These are phyloP conservation scores for Albatrellus ellisii DNA, from an alignment of 768 basidiomycete species.

Conservation along the genomic window DNA sequence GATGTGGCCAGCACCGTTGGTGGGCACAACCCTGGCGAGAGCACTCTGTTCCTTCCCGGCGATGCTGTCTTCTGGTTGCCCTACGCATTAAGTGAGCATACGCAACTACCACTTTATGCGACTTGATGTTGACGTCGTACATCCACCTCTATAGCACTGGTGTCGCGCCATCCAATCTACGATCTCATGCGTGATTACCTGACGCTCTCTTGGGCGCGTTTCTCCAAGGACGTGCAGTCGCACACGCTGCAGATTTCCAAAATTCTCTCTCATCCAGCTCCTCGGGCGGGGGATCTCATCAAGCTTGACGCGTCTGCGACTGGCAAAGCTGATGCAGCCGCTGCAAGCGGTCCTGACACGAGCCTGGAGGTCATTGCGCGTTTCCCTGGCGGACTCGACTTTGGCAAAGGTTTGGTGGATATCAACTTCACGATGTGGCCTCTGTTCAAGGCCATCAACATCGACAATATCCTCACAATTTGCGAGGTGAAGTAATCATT, in stretches of 20 bases:
- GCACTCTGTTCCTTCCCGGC: constrained; percentile 77
- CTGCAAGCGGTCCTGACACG: constrained; percentile 25
- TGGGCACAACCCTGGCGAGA: constrained; percentile 76
- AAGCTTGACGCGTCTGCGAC: constrained; percentile 64
- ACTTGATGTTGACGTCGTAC: constrained; percentile 7
- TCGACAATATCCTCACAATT: constrained; percentile 87
- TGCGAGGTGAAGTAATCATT: constrained; percentile 83
- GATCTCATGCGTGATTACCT: constrained; percentile 93
- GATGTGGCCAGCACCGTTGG: constrained; percentile 64
- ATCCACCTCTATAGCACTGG: constrained; percentile 55
- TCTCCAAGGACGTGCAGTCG: constrained; percentile 87
- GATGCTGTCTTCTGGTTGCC: constrained; percentile 94
- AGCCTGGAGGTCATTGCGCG: constrained; percentile 75
- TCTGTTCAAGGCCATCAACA: constrained; percentile 81
- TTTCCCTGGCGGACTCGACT: constrained; percentile 89
- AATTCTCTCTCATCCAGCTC: constrained; percentile 78
- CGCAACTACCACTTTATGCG: constrained; percentile 5
- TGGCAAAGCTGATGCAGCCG: constrained; percentile 38
- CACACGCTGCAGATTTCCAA: constrained; percentile 86
- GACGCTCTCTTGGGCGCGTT: constrained; percentile 90
- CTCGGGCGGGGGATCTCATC: constrained; percentile 76
- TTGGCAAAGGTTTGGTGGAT: constrained; percentile 81
- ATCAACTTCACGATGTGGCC: constrained; percentile 98
- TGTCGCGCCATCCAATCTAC: constrained; percentile 88
- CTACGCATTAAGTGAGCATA: constrained; percentile 68